phyloP scores from a whole-genome alignment of 2,329 filamentous ascomycete species.

The Ophiocordyceps camponoti-leonardi region DNA sequence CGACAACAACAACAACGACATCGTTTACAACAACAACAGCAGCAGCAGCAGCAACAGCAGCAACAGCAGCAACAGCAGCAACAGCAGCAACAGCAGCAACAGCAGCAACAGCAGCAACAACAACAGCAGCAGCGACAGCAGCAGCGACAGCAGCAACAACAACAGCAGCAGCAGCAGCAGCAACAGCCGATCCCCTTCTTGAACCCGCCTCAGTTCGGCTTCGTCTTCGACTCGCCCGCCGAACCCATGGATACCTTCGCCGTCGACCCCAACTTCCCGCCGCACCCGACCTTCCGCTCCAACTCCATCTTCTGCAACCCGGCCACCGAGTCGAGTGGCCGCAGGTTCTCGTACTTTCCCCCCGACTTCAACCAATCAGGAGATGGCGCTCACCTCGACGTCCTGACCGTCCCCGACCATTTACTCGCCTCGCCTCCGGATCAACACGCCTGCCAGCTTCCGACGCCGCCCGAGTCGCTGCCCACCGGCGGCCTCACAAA shows the following conservation, averaged over 20 bases:
- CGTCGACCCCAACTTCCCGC: constrained; percentile 23
- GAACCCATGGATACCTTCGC: constrained; percentile 32
- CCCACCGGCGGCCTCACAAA: constrained; percentile 11
- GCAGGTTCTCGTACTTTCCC: constrained; percentile 47
- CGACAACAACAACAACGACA: no score
- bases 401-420: constrained; percentile 14
- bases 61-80: no score
- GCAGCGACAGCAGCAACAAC: constrained; percentile 8
- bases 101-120: no score
- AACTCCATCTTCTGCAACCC: constrained; percentile 50
- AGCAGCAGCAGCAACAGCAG: no score
- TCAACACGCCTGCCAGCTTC: constrained; percentile 16
- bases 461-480: constrained; percentile 27
- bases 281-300: constrained; percentile 42
- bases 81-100: no score
- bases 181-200: constrained; percentile 21
- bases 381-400: constrained; percentile 14
- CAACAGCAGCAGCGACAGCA: no score
- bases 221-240: constrained; percentile 37
- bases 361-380: constrained; percentile 28
- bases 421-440: constrained; percentile 11
- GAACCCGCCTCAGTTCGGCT: constrained; percentile 37
- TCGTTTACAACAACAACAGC: no score
- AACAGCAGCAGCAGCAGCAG: constrained; percentile 5
- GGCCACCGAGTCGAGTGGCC: constrained; percentile 33